Evolutionary conservation across 768 basidiomycete species (phyloP).

Genomic region (Guyanaporus albipodus): DNA sequence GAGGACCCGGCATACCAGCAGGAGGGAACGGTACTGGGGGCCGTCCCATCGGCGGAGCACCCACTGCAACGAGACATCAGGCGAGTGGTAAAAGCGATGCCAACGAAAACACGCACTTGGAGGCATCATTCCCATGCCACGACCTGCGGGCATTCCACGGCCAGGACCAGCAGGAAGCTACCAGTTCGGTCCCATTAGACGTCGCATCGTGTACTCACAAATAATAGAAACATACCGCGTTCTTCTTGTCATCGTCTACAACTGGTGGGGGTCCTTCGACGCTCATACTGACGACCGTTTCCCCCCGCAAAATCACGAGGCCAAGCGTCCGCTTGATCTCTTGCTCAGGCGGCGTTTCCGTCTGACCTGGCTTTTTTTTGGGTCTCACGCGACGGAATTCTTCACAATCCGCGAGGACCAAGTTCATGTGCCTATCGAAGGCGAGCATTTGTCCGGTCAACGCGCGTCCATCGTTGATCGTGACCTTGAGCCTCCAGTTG

Average conservation of each 20-base stretch:
- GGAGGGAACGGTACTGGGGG: conserved; percentile 61
- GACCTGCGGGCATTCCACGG: conserved; percentile 92
- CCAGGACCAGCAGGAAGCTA: conserved; percentile 89
- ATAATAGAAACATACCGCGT: conserved; percentile 48
- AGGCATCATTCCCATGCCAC: conserved; percentile 95
- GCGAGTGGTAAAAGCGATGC: conserved; percentile 14
- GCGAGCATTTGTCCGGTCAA: conserved; percentile 99
- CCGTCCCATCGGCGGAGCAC: conserved; percentile 55
- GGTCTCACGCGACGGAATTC: conserved; percentile 91
- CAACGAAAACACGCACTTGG: conserved; percentile 51
- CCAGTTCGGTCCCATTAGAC: conserved; percentile 18
- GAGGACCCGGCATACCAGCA: conserved; percentile 83
- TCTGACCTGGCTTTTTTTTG: conserved; percentile 85
- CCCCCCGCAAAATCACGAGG: conserved; percentile 94
- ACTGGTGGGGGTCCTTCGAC: conserved; percentile 95
- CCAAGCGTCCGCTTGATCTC: conserved; percentile 96
- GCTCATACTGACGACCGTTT: conserved; percentile 90
- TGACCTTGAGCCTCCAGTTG: conserved; percentile 97
- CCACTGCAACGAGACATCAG: conserved; percentile 42
- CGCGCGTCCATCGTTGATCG: conserved; percentile 94
- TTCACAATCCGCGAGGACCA: conserved; percentile 97
- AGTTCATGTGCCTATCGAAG: conserved; percentile 99
- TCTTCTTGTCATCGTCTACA: conserved; percentile 86
- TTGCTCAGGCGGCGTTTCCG: conserved; percentile 70
- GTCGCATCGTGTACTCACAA: conserved; percentile 2